phyloP scores from a whole-genome alignment of 192 early-diverging fungal species.

The Gigaspora rosea region DNA sequence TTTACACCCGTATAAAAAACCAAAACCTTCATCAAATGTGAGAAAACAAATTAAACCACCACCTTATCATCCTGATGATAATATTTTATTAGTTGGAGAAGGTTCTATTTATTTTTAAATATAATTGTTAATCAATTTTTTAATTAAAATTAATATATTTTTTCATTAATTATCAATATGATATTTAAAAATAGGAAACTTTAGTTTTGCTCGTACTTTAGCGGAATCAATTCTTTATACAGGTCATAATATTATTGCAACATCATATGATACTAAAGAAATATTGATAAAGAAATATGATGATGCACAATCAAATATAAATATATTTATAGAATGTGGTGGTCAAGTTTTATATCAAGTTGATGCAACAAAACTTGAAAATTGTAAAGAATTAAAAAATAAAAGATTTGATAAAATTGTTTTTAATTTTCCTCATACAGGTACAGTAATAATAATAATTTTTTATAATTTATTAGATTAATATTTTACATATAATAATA shows the following conservation, averaged over 20 bases:
- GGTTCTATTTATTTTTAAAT: constrained; percentile 32
- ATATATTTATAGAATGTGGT: constrained; percentile 59
- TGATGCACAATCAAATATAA: constrained; percentile 68
- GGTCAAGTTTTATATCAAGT: constrained; percentile 74
- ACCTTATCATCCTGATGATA: constrained; percentile 58
- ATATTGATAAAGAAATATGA: constrained; percentile 75
- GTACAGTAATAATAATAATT: too few relatives aligned
- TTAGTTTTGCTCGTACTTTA: constrained; percentile 82
- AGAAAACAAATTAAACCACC: neutral
- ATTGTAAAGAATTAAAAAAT: constrained; percentile 55
- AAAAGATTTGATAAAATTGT: constrained; percentile 78
- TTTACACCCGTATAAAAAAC: neutral
- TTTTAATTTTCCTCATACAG: constrained; percentile 97
- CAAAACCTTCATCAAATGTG: neutral
- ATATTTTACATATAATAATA: constrained; percentile 10
- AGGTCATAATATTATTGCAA: constrained; percentile 69
- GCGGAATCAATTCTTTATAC: constrained; percentile 56
- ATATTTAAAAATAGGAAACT: constrained; percentile 71
- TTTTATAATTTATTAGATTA: neutral
- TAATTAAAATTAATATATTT: neutral
- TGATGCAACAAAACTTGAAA: constrained; percentile 73
- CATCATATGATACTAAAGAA: constrained; percentile 72
- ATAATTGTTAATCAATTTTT: constrained; percentile 3
- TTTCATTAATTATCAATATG: constrained; percentile 5
- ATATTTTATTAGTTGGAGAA: constrained; percentile 79